Conservation (phyloP, 768 basidiomycete genomes). For the Phanerochaete sordida region DNA sequence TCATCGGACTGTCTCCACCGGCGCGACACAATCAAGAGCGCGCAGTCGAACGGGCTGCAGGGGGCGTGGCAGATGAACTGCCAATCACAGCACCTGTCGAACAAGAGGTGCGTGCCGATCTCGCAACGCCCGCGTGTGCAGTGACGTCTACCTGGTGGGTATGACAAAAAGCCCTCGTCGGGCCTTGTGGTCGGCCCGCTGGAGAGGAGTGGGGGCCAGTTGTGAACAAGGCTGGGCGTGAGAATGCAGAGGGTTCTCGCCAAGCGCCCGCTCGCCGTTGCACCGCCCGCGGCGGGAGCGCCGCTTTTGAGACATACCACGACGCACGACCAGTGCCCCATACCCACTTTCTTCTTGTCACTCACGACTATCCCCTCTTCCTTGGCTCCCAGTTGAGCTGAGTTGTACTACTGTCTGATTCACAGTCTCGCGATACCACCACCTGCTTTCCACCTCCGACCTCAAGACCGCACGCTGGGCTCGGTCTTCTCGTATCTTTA, state of each 20-base stretch:
- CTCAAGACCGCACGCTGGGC: not conserved
- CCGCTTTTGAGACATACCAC: constrained; percentile 6
- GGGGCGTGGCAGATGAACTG: no score
- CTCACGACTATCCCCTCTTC: not conserved
- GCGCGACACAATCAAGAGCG: no score
- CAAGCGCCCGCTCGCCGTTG: not conserved
- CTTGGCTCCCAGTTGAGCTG: constrained; percentile 1
- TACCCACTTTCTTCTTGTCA: not conserved
- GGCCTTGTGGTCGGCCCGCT: not conserved
- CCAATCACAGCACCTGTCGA: no score
- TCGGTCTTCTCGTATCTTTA: constrained; percentile 1
- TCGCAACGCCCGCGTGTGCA: not conserved
- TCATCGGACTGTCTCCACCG: no score
- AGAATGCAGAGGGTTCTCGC: not conserved
- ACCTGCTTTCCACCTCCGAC: not conserved
- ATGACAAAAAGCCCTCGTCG: not conserved
- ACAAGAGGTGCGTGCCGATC: no score
- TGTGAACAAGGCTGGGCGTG: not conserved
- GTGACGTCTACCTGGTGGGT: not conserved
- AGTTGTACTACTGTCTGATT: not conserved
- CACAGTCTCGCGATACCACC: not conserved
- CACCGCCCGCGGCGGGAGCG: not conserved
- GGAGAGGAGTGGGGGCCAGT: not conserved
- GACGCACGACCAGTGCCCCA: not conserved
- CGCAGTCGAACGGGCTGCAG: no score